These are phyloP conservation scores for Lepiota venenata DNA, from an alignment of 768 basidiomycete genomes.

Conservation along the genomic window DNA sequence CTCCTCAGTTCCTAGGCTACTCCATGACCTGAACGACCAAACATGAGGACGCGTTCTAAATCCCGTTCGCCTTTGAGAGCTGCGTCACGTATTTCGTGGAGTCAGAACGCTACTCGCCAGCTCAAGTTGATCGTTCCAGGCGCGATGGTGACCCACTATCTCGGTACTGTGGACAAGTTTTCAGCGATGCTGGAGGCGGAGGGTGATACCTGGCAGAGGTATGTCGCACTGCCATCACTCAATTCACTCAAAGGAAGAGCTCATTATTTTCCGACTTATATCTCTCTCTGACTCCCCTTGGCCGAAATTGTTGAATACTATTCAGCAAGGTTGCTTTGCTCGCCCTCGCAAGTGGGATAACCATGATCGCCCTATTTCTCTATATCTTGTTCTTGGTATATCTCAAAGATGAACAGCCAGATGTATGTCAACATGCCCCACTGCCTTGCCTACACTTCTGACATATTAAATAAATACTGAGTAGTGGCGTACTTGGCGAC, in stretches of 20 bases:
- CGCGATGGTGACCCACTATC: slow-evolving; percentile 54
- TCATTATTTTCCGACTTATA: slow-evolving; percentile 7
- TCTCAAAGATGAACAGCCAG: slow-evolving; percentile 62
- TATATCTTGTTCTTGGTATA: slow-evolving; percentile 70
- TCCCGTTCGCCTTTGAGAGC: slow-evolving; percentile 9
- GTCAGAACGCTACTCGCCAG: slow-evolving; percentile 57
- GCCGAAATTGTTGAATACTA: background rate
- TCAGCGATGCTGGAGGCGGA: slow-evolving; percentile 35
- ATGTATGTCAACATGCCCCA: slow-evolving; percentile 36
- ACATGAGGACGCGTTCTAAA: background rate
- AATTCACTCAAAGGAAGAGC: background rate
- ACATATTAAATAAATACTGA: background rate
- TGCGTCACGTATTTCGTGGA: slow-evolving; percentile 26
- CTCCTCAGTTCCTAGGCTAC: no score
- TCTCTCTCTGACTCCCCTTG: background rate
- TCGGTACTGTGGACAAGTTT: slow-evolving; percentile 53
- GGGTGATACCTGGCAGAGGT: slow-evolving; percentile 53
- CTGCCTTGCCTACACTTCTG: background rate
- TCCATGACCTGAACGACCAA: no score
- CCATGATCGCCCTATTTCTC: slow-evolving; percentile 69
- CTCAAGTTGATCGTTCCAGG: slow-evolving; percentile 80
- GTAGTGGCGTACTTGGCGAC: slow-evolving; percentile 73
- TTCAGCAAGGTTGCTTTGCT: slow-evolving; percentile 50
- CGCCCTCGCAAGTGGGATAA: slow-evolving; percentile 50
- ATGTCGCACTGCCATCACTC: slow-evolving; percentile 20